Conservation (phyloP, 805 yeast species). For the Barnettozyma wickerhamii region DNA sequence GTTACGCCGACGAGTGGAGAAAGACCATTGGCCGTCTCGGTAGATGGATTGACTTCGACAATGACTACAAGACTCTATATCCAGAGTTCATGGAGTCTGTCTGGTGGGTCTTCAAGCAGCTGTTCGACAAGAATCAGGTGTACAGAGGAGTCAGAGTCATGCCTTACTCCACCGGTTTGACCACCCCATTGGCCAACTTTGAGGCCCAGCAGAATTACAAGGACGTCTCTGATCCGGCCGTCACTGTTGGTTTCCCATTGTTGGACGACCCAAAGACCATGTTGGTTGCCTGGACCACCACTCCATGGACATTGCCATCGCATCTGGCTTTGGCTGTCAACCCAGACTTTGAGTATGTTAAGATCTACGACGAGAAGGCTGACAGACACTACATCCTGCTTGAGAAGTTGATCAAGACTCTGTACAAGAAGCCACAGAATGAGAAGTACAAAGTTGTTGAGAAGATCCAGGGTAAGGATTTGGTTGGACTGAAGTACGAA, state of each 20-base stretch:
- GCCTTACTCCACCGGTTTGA: constrained; percentile 98
- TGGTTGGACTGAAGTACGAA: constrained; percentile 72
- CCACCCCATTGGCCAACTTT: constrained; percentile 94
- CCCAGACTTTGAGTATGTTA: constrained; percentile 86
- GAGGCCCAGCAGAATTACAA: constrained; percentile 99
- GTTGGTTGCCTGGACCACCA: constrained; percentile 98
- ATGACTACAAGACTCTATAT: constrained; percentile 95
- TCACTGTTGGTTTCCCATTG: constrained; percentile 84
- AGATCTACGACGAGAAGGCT: constrained; percentile 85
- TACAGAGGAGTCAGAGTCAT: constrained; percentile 95
- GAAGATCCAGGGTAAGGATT: constrained; percentile 70
- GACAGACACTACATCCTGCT: constrained; percentile 77
- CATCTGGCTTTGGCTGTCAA: constrained; percentile 89
- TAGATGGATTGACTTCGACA: constrained; percentile 99
- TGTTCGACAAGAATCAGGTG: constrained; percentile 80
- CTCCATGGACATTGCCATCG: constrained; percentile 99
- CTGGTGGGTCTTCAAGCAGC: constrained; percentile 97
- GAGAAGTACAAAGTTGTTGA: constrained; percentile 85
- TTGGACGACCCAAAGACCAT: constrained; percentile 75
- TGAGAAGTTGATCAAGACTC: constrained; percentile 74
- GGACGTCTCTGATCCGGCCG: constrained; percentile 96
- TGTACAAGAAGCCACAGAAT: constrained; percentile 92
- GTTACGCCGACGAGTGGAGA: constrained; percentile 95
- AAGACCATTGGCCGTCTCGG: constrained; percentile 90
- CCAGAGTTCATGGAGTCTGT: constrained; percentile 97